A percentile compares a stretch with the other conserved stretches of the same genome.
Conservation (phyloP, 2,329 filamentous ascomycete genomes). For the Rhytidhysteron rufulum region DNA sequence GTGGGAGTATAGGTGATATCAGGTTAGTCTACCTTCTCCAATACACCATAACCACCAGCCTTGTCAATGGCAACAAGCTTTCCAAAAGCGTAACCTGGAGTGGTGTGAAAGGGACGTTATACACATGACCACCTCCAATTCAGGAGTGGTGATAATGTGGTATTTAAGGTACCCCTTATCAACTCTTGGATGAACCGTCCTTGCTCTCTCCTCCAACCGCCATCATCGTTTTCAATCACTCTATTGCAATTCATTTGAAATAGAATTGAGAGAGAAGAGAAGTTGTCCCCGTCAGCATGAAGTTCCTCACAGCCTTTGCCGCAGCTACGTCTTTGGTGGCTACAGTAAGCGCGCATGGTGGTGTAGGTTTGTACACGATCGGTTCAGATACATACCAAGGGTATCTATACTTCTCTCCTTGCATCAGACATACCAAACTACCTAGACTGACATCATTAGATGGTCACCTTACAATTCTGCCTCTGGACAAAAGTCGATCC, state of each 20-base stretch:
- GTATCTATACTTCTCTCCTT: constrained; percentile 8
- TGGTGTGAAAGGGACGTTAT: no score
- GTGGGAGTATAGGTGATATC: background rate
- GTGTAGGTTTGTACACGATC: constrained; percentile 23
- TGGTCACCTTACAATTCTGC: constrained; percentile 27
- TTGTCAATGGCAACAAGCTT: no score
- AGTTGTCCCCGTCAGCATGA: constrained; percentile 18
- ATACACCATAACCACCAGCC: no score
- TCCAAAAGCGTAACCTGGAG: no score
- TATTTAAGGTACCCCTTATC: no score
- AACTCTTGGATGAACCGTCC: background rate
- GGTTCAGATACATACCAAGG: constrained; percentile 20
- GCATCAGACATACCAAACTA: background rate
- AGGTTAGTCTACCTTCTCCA: no score
- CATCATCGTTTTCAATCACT: background rate
- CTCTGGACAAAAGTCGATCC: constrained; percentile 21
- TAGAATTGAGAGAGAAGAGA: background rate
- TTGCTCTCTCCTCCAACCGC: constrained; percentile 8
- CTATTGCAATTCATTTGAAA: background rate
- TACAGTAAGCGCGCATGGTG: constrained; percentile 21
- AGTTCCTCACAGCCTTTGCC: constrained; percentile 13
- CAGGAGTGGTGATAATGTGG: no score
- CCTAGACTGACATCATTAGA: constrained; percentile 7
- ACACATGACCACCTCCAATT: no score
- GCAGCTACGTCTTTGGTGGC: constrained; percentile 17